Percentiles rank a stretch among this genome's conserved stretches.
phyloP scores from a whole-genome alignment of 768 basidiomycete genomes.

The Fistulinella prunicolor region DNA sequence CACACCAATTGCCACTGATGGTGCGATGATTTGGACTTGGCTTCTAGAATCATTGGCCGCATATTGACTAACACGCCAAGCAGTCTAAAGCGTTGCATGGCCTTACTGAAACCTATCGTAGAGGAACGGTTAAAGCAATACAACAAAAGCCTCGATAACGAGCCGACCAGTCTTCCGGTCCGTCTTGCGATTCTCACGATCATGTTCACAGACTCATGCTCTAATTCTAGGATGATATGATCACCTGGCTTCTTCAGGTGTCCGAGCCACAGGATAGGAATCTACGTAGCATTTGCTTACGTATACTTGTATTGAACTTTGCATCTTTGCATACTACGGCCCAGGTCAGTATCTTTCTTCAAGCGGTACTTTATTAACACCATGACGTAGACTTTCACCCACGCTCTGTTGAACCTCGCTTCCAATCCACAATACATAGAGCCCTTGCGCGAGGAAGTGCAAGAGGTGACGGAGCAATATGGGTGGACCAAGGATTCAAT shows the following conservation, averaged over 20 bases:
- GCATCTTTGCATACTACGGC: slow-evolving; percentile 36
- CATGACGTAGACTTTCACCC: slow-evolving; percentile 30
- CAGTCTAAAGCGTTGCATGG: slow-evolving; percentile 30
- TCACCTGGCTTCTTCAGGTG: slow-evolving; percentile 41
- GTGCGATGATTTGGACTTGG: slow-evolving; percentile 9
- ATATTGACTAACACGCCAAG: slow-evolving; percentile 33
- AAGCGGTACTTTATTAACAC: slow-evolving; percentile 3
- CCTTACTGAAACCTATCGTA: slow-evolving; percentile 30
- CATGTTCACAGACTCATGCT: slow-evolving; percentile 5
- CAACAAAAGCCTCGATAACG: slow-evolving; percentile 20
- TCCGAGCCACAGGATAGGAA: slow-evolving; percentile 27
- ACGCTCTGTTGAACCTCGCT: slow-evolving; percentile 40
- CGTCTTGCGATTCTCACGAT: slow-evolving; percentile 6
- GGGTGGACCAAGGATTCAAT: slow-evolving; percentile 35
- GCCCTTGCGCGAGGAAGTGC: slow-evolving; percentile 42
- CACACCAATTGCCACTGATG: slow-evolving; percentile 3
- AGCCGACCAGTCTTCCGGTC: slow-evolving; percentile 34
- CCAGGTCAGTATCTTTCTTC: slow-evolving; percentile 21
- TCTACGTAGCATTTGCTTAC: slow-evolving; percentile 28
- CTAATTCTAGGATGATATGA: slow-evolving; percentile 34
- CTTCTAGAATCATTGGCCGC: slow-evolving; percentile 31
- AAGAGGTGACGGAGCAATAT: slow-evolving; percentile 27
- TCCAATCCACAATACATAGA: slow-evolving; percentile 37
- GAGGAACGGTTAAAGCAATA: slow-evolving; percentile 31
- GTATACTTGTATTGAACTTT: slow-evolving; percentile 39